These are phyloP conservation scores for Ophiostoma angusticollis DNA, from an alignment of 2,329 filamentous ascomycete genomes.

Conservation along the genomic window DNA sequence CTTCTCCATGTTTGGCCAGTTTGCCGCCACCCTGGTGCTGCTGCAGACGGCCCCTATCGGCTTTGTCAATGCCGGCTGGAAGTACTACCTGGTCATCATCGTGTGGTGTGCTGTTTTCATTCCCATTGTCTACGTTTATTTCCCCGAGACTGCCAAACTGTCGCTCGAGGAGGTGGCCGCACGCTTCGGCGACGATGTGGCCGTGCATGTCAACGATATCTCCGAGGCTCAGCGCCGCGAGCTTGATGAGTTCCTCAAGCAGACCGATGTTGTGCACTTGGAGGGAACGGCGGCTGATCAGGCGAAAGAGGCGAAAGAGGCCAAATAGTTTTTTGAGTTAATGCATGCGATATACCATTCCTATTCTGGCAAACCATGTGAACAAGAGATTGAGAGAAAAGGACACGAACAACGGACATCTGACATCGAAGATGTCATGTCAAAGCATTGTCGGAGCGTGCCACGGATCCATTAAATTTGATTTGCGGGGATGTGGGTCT, in stretches of 20 bases:
- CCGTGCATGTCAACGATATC: slow-evolving; percentile 30
- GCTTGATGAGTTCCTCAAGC: slow-evolving; percentile 12
- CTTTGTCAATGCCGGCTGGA: slow-evolving; percentile 33
- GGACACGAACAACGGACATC: too few relatives aligned
- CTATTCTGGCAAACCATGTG: too few relatives aligned
- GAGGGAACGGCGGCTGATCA: not conserved
- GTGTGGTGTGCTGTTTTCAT: slow-evolving; percentile 27
- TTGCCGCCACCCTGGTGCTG: slow-evolving; percentile 33
- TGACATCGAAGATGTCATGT: too few relatives aligned
- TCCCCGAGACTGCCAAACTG: slow-evolving; percentile 28
- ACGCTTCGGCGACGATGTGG: slow-evolving; percentile 37
- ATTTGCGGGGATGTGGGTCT: too few relatives aligned
- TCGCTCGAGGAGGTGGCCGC: slow-evolving; percentile 32
- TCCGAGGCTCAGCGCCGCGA: slow-evolving; percentile 20
- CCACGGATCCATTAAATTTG: too few relatives aligned
- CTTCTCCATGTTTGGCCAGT: slow-evolving; percentile 37
- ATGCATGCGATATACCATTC: too few relatives aligned
- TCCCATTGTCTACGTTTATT: slow-evolving; percentile 29
- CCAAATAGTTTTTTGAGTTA: too few relatives aligned
- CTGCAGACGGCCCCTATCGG: slow-evolving; percentile 32
- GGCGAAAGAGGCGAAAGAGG: not conserved
- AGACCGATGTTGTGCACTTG: slow-evolving; percentile 6
- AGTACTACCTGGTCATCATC: slow-evolving; percentile 36
- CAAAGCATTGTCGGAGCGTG: too few relatives aligned
- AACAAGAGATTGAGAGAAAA: too few relatives aligned